These are phyloP conservation scores for Medakamo hakoo DNA, from an alignment of 139 green algal genomes.

Conservation along the genomic window DNA sequence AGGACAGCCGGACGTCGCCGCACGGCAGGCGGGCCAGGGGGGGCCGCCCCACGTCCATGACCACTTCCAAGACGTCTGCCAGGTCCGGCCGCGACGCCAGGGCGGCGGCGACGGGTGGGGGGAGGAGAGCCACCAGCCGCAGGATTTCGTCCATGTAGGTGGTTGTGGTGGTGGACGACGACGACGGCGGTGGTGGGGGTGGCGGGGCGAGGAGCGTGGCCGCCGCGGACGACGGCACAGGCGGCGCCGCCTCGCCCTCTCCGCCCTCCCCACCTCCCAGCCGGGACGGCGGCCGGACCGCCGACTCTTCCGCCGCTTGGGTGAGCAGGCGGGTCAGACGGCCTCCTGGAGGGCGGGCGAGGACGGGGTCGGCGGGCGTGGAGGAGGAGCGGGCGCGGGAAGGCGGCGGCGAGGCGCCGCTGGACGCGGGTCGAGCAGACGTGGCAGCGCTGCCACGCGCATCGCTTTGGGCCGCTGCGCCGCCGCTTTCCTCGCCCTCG, in stretches of 20 bases:
- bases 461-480: too few species aligned
- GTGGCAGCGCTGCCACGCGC: too few species aligned
- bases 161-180: too few species aligned
- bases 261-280: neutral
- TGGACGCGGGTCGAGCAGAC: too few species aligned
- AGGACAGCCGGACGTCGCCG: constrained; percentile 19
- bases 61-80: constrained; percentile 46
- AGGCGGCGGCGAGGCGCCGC: too few species aligned
- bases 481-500: too few species aligned
- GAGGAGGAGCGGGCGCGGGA: neutral
- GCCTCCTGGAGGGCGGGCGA: neutral
- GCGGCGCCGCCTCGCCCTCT: too few species aligned
- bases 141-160: neutral
- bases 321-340: neutral
- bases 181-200: too few species aligned
- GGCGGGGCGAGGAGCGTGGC: too few species aligned
- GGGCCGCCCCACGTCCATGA: constrained; percentile 66
- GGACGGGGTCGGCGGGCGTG: too few species aligned
- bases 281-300: too few species aligned
- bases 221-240: too few species aligned
- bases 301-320: neutral
- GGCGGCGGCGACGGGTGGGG: neutral
- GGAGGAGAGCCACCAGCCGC: neutral
- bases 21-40: constrained; percentile 55
- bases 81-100: neutral